These are phyloP conservation scores for Amanita brunnescens DNA, from an alignment of 768 basidiomycete genomes.

Conservation along the genomic window DNA sequence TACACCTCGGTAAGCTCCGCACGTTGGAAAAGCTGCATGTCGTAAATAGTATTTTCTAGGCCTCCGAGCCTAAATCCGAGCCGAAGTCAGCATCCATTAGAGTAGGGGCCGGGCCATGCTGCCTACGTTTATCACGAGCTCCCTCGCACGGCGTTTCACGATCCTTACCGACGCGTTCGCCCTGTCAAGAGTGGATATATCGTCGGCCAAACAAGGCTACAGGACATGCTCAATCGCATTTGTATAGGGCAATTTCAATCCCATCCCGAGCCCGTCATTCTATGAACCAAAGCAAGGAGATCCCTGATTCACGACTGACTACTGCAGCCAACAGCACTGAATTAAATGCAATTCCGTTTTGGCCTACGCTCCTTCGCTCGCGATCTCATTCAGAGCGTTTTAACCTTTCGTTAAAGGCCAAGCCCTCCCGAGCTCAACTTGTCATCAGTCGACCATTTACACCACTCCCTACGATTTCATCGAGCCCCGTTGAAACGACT, in stretches of 20 bases:
- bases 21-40: not conserved
- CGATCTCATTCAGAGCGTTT: conserved; percentile 26
- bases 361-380: conserved; percentile 28
- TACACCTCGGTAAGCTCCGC: not conserved
- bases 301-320: not conserved
- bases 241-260: conserved; percentile 14
- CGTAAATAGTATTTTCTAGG: conserved; percentile 1
- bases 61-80: not conserved
- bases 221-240: conserved; percentile 14
- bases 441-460: conserved; percentile 10
- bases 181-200: conserved; percentile 39
- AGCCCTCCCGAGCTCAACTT: conserved; percentile 25
- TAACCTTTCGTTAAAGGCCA: conserved; percentile 23
- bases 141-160: conserved; percentile 14
- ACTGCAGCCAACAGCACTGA: not conserved
- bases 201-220: conserved; percentile 30
- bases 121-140: not conserved
- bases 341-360: conserved; percentile 19
- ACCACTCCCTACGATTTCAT: conserved; percentile 7
- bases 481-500: conserved; percentile 7
- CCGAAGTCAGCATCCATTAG: not conserved
- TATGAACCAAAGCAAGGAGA: not conserved
- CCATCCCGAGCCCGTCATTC: not conserved
- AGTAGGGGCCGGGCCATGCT: not conserved
- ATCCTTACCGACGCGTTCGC: conserved; percentile 7